phyloP scores from a whole-genome alignment of 192 early-diverging fungal species.

The Powellomyces hirtus region DNA sequence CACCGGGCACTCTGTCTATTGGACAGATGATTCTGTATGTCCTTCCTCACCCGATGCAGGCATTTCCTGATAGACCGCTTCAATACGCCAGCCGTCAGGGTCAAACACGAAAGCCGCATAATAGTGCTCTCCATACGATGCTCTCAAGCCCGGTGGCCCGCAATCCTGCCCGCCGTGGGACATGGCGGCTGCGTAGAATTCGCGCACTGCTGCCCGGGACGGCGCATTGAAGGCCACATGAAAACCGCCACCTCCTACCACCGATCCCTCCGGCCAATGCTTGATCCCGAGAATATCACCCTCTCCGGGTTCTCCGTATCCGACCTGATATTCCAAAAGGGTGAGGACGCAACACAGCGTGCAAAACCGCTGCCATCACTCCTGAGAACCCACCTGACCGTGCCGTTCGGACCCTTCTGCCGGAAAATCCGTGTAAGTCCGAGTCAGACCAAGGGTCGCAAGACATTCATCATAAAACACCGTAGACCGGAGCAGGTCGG shows the following conservation, averaged over 20 bases:
- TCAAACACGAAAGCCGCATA: neutral
- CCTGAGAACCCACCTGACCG: neutral
- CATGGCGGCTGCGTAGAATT: neutral
- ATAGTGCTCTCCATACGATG: neutral
- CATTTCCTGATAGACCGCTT: neutral
- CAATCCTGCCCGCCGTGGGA: neutral
- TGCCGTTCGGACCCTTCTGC: neutral
- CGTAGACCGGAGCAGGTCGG: neutral
- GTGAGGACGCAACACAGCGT: no score
- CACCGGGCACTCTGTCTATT: no score
- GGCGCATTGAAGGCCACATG: neutral
- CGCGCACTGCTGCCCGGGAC: neutral
- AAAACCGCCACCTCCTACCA: neutral
- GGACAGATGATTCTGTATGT: no score
- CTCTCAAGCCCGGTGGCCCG: neutral
- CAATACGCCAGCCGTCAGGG: neutral
- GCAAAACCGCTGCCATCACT: no score
- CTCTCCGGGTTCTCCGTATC: neutral
- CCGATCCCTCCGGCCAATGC: neutral
- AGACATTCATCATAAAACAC: neutral
- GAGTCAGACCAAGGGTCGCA: neutral
- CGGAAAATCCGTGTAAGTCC: neutral
- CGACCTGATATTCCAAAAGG: conserved; percentile 1
- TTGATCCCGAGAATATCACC: neutral
- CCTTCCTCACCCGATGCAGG: no score